Conservation (phyloP, 441 rosid genomes). For the Capsella rubella region DNA sequence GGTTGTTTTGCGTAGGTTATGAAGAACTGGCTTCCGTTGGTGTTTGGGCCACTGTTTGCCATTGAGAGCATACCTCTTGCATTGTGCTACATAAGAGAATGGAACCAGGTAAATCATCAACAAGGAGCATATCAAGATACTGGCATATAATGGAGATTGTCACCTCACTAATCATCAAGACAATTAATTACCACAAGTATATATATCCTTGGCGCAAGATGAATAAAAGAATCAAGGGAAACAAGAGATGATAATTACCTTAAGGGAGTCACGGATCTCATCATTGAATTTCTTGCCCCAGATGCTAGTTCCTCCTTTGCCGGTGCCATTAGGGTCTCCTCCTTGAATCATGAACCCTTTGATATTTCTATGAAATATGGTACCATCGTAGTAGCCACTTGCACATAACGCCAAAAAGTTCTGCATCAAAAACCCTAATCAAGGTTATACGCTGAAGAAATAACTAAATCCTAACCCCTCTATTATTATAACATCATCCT, state of each 20-base stretch:
- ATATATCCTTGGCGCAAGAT: too few relatives aligned
- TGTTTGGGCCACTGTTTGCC: slow-evolving; percentile 99
- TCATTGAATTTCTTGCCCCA: slow-evolving; percentile 99
- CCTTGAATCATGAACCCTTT: slow-evolving; percentile 99
- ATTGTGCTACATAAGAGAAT: slow-evolving; percentile 66
- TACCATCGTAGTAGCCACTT: slow-evolving; percentile 90
- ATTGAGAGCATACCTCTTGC: slow-evolving; percentile 92
- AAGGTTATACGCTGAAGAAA: not conserved
- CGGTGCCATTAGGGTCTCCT: slow-evolving; percentile 94
- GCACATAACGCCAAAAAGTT: slow-evolving; percentile 93
- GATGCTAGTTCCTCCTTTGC: slow-evolving; percentile 96
- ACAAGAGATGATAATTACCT: slow-evolving; percentile 51
- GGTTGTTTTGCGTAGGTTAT: slow-evolving; percentile 87
- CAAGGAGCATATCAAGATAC: too few relatives aligned
- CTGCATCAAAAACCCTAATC: slow-evolving; percentile 47
- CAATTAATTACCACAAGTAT: too few relatives aligned
- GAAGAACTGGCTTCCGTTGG: slow-evolving; percentile 99
- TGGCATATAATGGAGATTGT: too few relatives aligned
- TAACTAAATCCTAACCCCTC: too few relatives aligned
- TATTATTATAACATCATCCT: too few relatives aligned
- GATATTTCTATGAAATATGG: slow-evolving; percentile 89
- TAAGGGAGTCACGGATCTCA: slow-evolving; percentile 95
- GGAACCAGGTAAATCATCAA: not conserved
- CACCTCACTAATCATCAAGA: too few relatives aligned
- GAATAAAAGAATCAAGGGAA: too few relatives aligned